These are phyloP conservation scores for Sporothrix humicola DNA, from an alignment of 2,329 filamentous ascomycete species.

Conservation along the genomic window DNA sequence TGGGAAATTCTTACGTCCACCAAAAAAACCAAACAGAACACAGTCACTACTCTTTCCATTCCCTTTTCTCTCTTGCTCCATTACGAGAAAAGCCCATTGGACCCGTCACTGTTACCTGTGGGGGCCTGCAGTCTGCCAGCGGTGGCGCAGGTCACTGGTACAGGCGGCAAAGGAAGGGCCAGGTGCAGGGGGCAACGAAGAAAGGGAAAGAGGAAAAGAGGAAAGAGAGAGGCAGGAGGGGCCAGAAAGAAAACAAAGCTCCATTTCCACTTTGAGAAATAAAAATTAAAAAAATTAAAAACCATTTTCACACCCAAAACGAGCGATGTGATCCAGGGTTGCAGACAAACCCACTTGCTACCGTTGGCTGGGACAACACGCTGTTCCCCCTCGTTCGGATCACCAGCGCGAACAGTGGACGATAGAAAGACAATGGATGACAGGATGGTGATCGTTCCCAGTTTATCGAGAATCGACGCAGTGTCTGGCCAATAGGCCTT, in stretches of 20 bases:
- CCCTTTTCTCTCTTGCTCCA: not conserved
- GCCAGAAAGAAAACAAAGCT: slow-evolving; percentile 20
- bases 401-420: not conserved
- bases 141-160: slow-evolving; percentile 33
- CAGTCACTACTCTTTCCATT: not conserved
- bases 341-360: slow-evolving; percentile 15
- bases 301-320: not conserved
- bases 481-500: slow-evolving; percentile 29
- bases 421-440: too few relatives aligned
- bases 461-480: not conserved
- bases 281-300: not conserved
- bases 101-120: slow-evolving; percentile 33
- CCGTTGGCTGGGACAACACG: slow-evolving; percentile 1
- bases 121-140: slow-evolving; percentile 19
- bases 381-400: slow-evolving; percentile 13
- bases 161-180: slow-evolving; percentile 23
- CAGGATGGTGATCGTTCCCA: slow-evolving; percentile 21
- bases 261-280: not conserved
- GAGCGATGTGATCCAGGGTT: slow-evolving; percentile 16
- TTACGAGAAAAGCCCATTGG: slow-evolving; percentile 29
- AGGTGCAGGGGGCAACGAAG: slow-evolving; percentile 27
- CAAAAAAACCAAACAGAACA: not conserved
- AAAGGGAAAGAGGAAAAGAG: not conserved
- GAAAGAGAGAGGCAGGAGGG: not conserved
- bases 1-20: slow-evolving; percentile 17